Base-by-base conservation (phyloP, 768 basidiomycete genomes). In the Mycena belliarum region DNA sequence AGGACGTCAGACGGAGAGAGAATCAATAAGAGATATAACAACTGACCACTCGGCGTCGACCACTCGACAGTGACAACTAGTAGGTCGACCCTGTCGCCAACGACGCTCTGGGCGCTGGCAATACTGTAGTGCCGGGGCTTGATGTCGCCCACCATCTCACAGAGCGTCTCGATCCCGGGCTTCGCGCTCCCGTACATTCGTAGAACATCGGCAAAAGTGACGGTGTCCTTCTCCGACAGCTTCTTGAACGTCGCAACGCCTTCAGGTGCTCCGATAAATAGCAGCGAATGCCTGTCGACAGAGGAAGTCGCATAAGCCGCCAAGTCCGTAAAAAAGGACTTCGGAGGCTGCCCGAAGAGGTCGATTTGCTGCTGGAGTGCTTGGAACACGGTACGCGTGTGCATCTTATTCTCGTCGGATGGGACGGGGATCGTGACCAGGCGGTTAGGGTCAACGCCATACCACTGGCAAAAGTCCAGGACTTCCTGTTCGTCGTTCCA, bases 91-190 rank as follows among this genome's bases (percentile, higher is more conserved):
- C 91, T 84, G 69, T 98, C 83, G 6, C 97, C 97, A 16, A 98
- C 95, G 54, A 91, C 95, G 67, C 89, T 91, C 73, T 98, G 96
- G 32, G 94, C 85, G 64, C 91, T 94, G 21, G 97, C 96, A 68
- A 99, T 99, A 72, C 93, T 96, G 74, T 99, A 99, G 73, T 98
- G 97, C 60, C 97, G 83, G 4, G 96, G 95, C 73, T 97, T 95
- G 77, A 93, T 98, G 70, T 97, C 94, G 1, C 93, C 95, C 43
- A 98, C 79, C 65, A 97, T 70, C 70, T 92, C 90, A 66, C 95
- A 95, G 4, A 97, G 80, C 54, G 80, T 85, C 72, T 93, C 93
- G 35, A 98, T 87, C 28, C 84, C 82, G 1, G 93, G 94, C 57
- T 80, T 80, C 26, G 96, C 94, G 59, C 86, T 90, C 23, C 78